Base-by-base conservation (phyloP, 352 stramenopile species). In the Globisporangium radiosum region DNA sequence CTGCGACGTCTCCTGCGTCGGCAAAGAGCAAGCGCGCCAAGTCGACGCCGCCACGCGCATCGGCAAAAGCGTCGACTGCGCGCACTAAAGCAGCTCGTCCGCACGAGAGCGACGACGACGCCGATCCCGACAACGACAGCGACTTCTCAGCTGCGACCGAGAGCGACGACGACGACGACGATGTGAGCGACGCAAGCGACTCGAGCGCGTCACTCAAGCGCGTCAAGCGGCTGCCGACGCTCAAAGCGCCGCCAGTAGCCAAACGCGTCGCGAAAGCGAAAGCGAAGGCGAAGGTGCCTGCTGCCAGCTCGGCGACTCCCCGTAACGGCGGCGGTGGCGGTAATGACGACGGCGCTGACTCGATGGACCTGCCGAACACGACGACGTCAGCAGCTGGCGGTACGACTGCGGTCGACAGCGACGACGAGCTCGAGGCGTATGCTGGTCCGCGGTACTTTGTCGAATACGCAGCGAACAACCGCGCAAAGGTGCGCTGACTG, bases 381-480 rank as follows among this genome's bases (percentile, higher is more conserved):
- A 25, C 11, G 40, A 13, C 40, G 40, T 14, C 9, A 14, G 33
- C 9, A 63, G 40, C 57, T 39, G 25, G 4, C 0, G 42, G 33
- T 19, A 19, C 11, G 67, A 70, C 45, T 64, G 50, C 11, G 78
- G 73, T n/a, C 0, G 60, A 63, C 19, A 69, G 55, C 3, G 71
- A 81, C 4, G 66, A 78, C 6, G 64, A 71, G 47, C 62, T 70
- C 11, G 71, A 76, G 52, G 56, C 69, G 13, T 88, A 88, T 61
- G 56, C 64, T 0, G 78, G 82, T 0, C 78, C 80, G 11, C 47
- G 62, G 11, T 92, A 90, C 64, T 85, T 68, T 47, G 61, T 92
- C 55, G 82, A 92, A 62, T 92, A 92, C 53, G 72, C 75, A 8
- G 47, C 63, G 2, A 90, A 88, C 57, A 67, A 52, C 15, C 71